phyloP scores from a whole-genome alignment of 1,284 basidiomycete genomes.

The Malassezia nana region DNA sequence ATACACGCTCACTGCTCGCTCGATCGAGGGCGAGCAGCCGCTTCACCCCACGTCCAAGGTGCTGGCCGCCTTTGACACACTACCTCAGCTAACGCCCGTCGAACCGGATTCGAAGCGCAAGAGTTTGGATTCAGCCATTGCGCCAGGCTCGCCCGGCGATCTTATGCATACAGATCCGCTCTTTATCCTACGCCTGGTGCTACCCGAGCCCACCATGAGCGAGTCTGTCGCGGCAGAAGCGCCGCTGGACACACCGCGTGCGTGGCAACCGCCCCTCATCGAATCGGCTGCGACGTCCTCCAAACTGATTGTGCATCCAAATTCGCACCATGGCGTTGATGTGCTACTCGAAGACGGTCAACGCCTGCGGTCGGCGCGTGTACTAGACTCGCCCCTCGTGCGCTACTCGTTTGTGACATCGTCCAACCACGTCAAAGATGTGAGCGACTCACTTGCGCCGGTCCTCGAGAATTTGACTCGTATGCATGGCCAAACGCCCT shows the following conservation, averaged over 20 bases:
- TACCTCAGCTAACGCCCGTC: constrained; percentile 53
- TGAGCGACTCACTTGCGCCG: background rate
- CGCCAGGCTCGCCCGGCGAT: constrained; percentile 58
- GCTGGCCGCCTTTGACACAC: constrained; percentile 68
- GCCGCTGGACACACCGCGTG: background rate
- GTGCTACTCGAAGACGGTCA: constrained; percentile 2
- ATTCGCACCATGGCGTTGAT: constrained; percentile 9
- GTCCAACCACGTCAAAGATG: constrained; percentile 3
- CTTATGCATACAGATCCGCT: constrained; percentile 70
- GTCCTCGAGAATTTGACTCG: constrained; percentile 1
- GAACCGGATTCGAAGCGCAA: constrained; percentile 62
- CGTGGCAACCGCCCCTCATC: background rate
- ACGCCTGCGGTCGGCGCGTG: constrained; percentile 8
- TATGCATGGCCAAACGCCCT: background rate
- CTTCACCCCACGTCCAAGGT: constrained; percentile 30
- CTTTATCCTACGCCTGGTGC: constrained; percentile 59
- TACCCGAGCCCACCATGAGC: background rate
- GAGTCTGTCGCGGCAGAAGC: background rate
- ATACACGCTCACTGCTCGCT: constrained; percentile 58
- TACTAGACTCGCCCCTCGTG: constrained; percentile 5
- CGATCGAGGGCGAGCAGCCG: constrained; percentile 22
- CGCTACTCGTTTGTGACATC: constrained; percentile 10
- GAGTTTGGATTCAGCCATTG: constrained; percentile 67
- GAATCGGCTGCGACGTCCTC: background rate
- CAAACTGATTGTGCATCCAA: background rate